Evolutionary conservation across 164 flowering plant genomes (phyloP), one percentile per base, ranked within the genome.

Genomic region (Magnolia changhungtana): DNA sequence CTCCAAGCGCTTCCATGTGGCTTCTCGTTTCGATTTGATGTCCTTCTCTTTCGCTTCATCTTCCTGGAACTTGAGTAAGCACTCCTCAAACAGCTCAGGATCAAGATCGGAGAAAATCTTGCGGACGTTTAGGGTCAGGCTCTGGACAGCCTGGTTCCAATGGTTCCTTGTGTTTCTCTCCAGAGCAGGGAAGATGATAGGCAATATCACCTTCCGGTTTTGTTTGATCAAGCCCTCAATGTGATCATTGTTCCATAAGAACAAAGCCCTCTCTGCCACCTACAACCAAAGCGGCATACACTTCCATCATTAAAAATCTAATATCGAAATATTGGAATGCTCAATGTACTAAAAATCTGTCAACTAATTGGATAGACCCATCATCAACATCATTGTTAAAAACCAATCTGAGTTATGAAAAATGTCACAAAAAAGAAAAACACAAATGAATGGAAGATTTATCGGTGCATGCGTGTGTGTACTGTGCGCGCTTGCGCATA

Each of bases 181-280:
- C 82, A 92, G 59, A 7, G 95, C 83, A 50, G 94, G 90, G 80
- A 90, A 92, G 79, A 92, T 87, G 14, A 92, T 85, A 21, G 97
- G 94, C 58, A 92, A 75, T 71, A 92, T 85, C n/a, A 85, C 86
- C 69, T 83, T 86, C 75, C 86, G 87, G 37, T 92, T 88, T 76
- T 90, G 91, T 77, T 85, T 89, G 72, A 92, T 88, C 59, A 92
- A 83, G 80, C 79, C 87, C 81, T 86, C 92, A 50, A 92, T 86
- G 78, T 92, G 97, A 76, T 90, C 89, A 63, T 90, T 92, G 83
- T 90, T 92, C 94, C 94, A 92, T 63, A 92, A 82, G 80, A 90
- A 90, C 82, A 90, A 79, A 72, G 94, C 91, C 77, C 94, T 85
- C 80, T 92, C 97, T 52, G 97, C 97, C 76, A 92, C 97, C 97